Conservation (phyloP, 1,139 yeast species). For the Yamadazyma taylorii region DNA sequence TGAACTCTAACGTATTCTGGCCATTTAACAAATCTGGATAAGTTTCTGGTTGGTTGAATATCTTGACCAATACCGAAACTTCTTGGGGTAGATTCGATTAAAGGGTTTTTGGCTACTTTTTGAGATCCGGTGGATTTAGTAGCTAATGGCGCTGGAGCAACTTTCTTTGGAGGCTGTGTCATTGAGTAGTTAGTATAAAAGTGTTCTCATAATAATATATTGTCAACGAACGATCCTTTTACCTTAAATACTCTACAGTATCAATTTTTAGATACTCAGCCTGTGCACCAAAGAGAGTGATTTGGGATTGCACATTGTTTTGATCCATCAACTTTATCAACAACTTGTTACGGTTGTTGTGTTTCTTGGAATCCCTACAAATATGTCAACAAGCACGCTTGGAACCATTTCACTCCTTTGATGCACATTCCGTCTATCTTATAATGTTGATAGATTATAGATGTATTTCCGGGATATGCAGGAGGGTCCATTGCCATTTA, state of each 20-base stretch:
- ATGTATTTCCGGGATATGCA: conserved; percentile 5
- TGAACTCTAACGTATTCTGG: conserved; percentile 87
- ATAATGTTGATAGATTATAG: neutral
- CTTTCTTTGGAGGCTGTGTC: conserved; percentile 75
- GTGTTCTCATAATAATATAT: conserved; percentile 9
- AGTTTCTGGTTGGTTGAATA: conserved; percentile 93
- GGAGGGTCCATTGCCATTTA: conserved; percentile 16
- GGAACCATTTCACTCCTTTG: conserved; percentile 13
- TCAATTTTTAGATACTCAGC: conserved; percentile 18
- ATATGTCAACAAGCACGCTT: conserved; percentile 2
- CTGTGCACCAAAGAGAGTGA: conserved; percentile 20
- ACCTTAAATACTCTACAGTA: conserved; percentile 19
- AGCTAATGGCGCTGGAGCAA: conserved; percentile 71
- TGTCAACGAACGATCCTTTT: conserved; percentile 14
- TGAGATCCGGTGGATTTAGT: conserved; percentile 30
- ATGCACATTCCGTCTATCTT: conserved; percentile 14
- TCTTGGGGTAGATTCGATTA: conserved; percentile 77
- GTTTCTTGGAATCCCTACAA: conserved; percentile 3
- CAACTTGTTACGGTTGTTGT: too few species aligned
- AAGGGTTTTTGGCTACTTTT: conserved; percentile 35
- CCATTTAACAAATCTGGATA: conserved; percentile 96
- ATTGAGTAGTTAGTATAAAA: conserved; percentile 50
- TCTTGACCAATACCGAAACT: conserved; percentile 96
- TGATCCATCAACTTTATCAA: too few species aligned
- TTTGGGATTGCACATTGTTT: conserved; percentile 10